These are phyloP conservation scores for Psophocarpus tetragonolobus DNA, from an alignment of 306 rosid genomes.

Conservation along the genomic window DNA sequence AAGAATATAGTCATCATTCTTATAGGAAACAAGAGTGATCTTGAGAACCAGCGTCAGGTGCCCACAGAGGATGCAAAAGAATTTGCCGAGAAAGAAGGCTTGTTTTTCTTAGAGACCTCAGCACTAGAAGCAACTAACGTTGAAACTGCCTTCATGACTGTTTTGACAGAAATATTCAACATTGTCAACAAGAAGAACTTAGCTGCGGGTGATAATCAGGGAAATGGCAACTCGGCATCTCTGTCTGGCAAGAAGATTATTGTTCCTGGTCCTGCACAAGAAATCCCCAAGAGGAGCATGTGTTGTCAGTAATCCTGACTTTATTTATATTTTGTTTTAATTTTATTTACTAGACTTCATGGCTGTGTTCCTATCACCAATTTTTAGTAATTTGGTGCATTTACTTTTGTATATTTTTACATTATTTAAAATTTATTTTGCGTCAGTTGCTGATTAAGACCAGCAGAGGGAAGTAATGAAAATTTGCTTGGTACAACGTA, in stretches of 20 bases:
- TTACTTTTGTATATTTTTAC: constrained; percentile 50
- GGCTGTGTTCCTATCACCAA: constrained; percentile 36
- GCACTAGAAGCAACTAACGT: constrained; percentile 87
- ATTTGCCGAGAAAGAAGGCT: constrained; percentile 91
- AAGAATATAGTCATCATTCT: constrained; percentile 91
- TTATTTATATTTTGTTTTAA: not conserved
- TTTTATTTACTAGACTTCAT: constrained; percentile 39
- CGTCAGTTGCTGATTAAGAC: constrained; percentile 41
- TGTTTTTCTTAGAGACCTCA: constrained; percentile 92
- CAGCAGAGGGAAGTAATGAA: constrained; percentile 15
- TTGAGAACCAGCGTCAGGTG: constrained; percentile 82
- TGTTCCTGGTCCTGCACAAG: constrained; percentile 93
- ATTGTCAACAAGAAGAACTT: constrained; percentile 78
- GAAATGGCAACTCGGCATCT: constrained; percentile 68
- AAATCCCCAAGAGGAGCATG: constrained; percentile 70
- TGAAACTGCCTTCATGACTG: constrained; percentile 80
- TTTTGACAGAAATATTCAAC: constrained; percentile 88
- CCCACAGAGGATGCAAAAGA: constrained; percentile 94
- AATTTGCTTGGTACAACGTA: not conserved
- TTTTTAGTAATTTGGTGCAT: constrained; percentile 52
- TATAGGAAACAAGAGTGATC: constrained; percentile 88
- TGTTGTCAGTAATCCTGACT: constrained; percentile 69
- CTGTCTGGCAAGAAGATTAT: constrained; percentile 85
- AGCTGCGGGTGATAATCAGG: constrained; percentile 65
- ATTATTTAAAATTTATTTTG: constrained; percentile 45